Evolutionary conservation across 1,284 basidiomycete genomes (phyloP).

Genomic region (Vanrija sp.): DNA sequence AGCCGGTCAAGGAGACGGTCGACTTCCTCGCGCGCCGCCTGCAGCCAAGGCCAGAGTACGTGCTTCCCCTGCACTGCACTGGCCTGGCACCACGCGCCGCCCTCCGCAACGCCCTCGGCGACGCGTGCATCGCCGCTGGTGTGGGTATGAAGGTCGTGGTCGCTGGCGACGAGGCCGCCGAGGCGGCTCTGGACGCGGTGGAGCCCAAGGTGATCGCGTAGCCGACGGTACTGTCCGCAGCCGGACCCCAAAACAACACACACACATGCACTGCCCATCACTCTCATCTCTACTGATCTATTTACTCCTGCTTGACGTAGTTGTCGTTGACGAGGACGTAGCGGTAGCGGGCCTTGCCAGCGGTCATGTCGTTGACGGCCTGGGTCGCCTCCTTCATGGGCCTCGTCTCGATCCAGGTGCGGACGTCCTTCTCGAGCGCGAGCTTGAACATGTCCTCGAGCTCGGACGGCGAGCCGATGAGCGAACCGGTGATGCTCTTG

Average conservation of each 20-base stretch:
- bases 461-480: conserved; percentile 48
- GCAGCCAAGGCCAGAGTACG: conserved; percentile 61
- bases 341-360: conserved; percentile 51
- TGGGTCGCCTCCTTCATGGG: conserved; percentile 52
- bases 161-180: conserved; percentile 35
- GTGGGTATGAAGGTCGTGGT: conserved; percentile 62
- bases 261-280: background rate
- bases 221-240: too few species aligned
- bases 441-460: conserved; percentile 48
- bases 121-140: conserved; percentile 64
- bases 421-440: conserved; percentile 41
- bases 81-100: conserved; percentile 68
- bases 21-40: conserved; percentile 62
- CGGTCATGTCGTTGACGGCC: conserved; percentile 50
- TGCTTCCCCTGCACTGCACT: conserved; percentile 78
- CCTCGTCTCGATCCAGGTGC: conserved; percentile 50
- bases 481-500: conserved; percentile 34
- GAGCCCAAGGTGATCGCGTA: conserved; percentile 3
- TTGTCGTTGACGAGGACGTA: conserved; percentile 53
- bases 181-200: conserved; percentile 10
- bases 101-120: conserved; percentile 63
- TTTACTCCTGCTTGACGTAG: conserved; percentile 38
- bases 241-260: too few species aligned
- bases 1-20: conserved; percentile 65
- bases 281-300: background rate